A percentile compares a stretch with the other conserved stretches of the same genome.
These are phyloP conservation scores for Carex myosuroides DNA, from an alignment of 176 grass and related monocot genomes.

Conservation along the genomic window DNA sequence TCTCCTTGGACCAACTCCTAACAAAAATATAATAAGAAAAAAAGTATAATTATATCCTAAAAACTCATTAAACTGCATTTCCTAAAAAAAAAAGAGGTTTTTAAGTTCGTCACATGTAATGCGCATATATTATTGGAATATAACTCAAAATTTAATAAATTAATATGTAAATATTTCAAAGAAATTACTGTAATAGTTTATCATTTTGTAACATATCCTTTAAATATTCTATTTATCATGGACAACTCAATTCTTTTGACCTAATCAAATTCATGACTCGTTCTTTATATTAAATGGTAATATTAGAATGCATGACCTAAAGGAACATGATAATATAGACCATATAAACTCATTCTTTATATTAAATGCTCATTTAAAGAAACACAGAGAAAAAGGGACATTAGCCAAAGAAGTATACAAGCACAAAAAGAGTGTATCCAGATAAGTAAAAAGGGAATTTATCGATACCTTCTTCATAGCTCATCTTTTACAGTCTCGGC, in stretches of 20 bases:
- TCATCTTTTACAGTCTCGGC: conserved; percentile 50
- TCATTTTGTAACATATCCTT: no score
- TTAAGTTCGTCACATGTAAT: not conserved
- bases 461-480: conserved; percentile 37
- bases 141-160: no score
- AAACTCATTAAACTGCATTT: not conserved
- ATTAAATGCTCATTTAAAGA: not conserved
- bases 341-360: no score
- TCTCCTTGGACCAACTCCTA: not conserved
- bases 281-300: no score
- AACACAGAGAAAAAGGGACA: not conserved
- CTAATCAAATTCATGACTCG: no score
- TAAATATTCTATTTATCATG: no score
- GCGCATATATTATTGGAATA: no score
- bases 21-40: not conserved
- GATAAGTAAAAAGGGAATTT: not conserved
- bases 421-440: not conserved
- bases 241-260: no score
- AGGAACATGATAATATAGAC: no score
- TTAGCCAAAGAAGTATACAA: not conserved
- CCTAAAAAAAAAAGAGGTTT: not conserved
- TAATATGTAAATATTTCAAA: no score
- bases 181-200: no score
- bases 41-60: not conserved
- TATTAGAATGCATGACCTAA: no score